A percentile compares a stretch with the other conserved stretches of the same genome.
phyloP scores from a whole-genome alignment of 2,329 filamentous ascomycete species.

The Aciculosporium take region DNA sequence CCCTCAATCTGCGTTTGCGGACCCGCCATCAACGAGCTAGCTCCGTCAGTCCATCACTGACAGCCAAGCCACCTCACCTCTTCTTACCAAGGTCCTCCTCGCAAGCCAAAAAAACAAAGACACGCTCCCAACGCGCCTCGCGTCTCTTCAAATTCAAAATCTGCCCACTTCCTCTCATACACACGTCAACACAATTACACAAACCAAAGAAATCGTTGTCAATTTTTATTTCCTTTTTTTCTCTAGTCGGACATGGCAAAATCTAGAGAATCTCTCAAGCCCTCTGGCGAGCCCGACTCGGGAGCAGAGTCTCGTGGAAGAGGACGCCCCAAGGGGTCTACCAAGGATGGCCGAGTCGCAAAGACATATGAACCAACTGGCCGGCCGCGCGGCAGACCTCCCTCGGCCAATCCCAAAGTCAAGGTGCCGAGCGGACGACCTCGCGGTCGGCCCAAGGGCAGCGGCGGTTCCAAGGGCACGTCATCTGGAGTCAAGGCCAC shows the following conservation, averaged over 20 bases:
- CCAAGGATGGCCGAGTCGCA: slow-evolving; percentile 10
- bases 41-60: no score
- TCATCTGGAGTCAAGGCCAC: slow-evolving; percentile 7
- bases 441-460: slow-evolving; percentile 33
- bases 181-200: no score
- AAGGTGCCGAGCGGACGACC: slow-evolving; percentile 27
- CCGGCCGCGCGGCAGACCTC: slow-evolving; percentile 30
- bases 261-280: slow-evolving; percentile 1
- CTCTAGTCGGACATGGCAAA: slow-evolving; percentile 6
- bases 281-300: background rate
- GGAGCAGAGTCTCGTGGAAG: slow-evolving; percentile 1
- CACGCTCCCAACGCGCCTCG: no score
- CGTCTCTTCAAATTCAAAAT: background rate
- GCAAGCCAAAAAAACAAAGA: no score
- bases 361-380: slow-evolving; percentile 25
- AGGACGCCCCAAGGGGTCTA: slow-evolving; percentile 3
- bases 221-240: background rate
- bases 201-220: background rate
- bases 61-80: no score
- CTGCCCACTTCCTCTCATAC: no score
- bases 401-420: slow-evolving; percentile 17
- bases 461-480: slow-evolving; percentile 21
- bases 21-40: no score
- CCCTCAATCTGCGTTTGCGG: background rate
- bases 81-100: no score